Evolutionary conservation across 2,329 filamentous ascomycete genomes (phyloP).

Genomic region (Xylariaceae sp.): DNA sequence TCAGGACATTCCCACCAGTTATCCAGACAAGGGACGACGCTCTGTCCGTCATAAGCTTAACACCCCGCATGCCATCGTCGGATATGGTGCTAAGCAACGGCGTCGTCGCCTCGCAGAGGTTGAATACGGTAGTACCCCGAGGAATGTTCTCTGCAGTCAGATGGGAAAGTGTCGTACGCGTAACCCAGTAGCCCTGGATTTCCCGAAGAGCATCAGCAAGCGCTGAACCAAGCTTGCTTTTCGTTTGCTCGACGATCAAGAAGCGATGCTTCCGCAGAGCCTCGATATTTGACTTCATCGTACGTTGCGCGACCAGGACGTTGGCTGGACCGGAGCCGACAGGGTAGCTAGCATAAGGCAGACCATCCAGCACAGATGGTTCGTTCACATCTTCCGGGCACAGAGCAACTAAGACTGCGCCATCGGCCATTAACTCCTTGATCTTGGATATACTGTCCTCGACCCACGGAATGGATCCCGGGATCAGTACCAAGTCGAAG

Average conservation of each 20-base stretch:
- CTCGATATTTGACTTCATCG: background rate
- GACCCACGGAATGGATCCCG: background rate
- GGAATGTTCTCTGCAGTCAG: slow-evolving; percentile 10
- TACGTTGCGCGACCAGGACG: background rate
- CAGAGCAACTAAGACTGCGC: background rate
- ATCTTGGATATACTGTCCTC: background rate
- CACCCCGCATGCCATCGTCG: slow-evolving; percentile 20
- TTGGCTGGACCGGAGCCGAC: background rate
- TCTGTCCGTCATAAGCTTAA: slow-evolving; percentile 26
- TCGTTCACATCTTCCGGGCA: background rate
- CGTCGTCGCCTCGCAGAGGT: slow-evolving; percentile 11
- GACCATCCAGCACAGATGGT: background rate
- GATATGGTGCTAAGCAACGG: slow-evolving; percentile 19
- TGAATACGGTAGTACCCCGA: slow-evolving; percentile 9
- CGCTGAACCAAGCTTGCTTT: background rate
- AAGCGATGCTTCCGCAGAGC: background rate
- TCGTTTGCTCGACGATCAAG: slow-evolving; percentile 17
- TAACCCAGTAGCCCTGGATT: background rate
- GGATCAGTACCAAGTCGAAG: slow-evolving; percentile 6
- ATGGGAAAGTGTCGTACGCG: background rate
- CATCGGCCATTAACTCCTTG: background rate
- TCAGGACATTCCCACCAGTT: slow-evolving; percentile 9
- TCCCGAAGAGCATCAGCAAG: background rate
- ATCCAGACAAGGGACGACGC: slow-evolving; percentile 24
- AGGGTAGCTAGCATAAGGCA: background rate